Conservation (phyloP, 2,329 filamentous ascomycete species). For the Calonectria henricotiae region DNA sequence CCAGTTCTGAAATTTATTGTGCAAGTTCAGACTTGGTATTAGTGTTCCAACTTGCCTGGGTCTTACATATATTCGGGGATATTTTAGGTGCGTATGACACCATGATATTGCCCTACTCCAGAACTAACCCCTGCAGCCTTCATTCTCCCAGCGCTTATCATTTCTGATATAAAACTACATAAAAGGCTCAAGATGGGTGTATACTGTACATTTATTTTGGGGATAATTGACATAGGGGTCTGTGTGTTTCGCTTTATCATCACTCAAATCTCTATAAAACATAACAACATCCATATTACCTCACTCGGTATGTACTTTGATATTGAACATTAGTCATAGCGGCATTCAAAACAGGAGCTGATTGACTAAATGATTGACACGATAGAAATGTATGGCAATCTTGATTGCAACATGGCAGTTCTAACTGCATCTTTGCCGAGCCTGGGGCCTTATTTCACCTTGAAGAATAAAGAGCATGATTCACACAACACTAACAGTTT, state of each 20-base stretch:
- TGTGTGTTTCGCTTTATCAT: conserved; percentile 3
- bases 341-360: too few species aligned
- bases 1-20: neutral
- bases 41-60: neutral
- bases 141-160: neutral
- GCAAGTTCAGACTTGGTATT: neutral
- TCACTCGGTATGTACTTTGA: neutral
- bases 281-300: neutral
- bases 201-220: neutral
- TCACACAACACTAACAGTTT: neutral
- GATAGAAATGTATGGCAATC: neutral
- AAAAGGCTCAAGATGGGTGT: neutral
- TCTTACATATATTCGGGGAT: neutral
- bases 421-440: conserved; percentile 1
- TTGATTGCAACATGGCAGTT: conserved; percentile 6
- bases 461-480: neutral
- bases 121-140: neutral
- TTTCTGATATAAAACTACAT: conserved; percentile 1
- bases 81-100: neutral
- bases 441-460: neutral
- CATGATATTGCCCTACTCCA: too few species aligned
- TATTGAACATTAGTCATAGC: neutral
- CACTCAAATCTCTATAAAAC: neutral
- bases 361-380: neutral
- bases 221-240: neutral